These are phyloP conservation scores for Acrocalymma vagum DNA, from an alignment of 2,329 filamentous ascomycete species.

Conservation along the genomic window DNA sequence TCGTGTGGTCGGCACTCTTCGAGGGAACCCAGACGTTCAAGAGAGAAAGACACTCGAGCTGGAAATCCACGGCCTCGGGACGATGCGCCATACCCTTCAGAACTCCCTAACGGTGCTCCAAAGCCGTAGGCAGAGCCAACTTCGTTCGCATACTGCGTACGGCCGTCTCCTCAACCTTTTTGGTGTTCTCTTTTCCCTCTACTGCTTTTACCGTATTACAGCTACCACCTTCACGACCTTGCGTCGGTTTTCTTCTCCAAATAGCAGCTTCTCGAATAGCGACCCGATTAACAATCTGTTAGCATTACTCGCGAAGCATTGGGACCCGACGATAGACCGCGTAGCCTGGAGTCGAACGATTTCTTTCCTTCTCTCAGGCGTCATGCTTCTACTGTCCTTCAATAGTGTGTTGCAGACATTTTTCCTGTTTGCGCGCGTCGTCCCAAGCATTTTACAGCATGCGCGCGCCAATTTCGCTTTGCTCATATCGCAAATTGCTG, in stretches of 20 bases:
- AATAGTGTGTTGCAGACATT: slow-evolving; percentile 87
- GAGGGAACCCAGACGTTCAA: slow-evolving; percentile 66
- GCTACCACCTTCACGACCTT: slow-evolving; percentile 75
- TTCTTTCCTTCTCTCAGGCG: slow-evolving; percentile 81
- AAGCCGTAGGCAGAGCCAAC: slow-evolving; percentile 68
- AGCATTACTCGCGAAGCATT: slow-evolving; percentile 81
- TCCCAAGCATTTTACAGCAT: slow-evolving; percentile 75
- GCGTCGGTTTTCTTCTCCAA: slow-evolving; percentile 64
- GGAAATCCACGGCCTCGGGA: slow-evolving; percentile 81
- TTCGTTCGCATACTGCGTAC: slow-evolving; percentile 71
- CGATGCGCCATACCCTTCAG: slow-evolving; percentile 77
- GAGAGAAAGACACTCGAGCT: slow-evolving; percentile 68
- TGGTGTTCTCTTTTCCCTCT: slow-evolving; percentile 76
- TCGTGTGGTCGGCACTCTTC: slow-evolving; percentile 76
- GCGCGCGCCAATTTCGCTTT: slow-evolving; percentile 82
- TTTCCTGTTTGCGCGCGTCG: slow-evolving; percentile 78
- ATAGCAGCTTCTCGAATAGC: slow-evolving; percentile 68
- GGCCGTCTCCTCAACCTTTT: slow-evolving; percentile 72
- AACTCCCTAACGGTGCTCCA: slow-evolving; percentile 71
- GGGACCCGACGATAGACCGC: slow-evolving; percentile 83
- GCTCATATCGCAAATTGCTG: slow-evolving; percentile 80
- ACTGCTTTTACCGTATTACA: slow-evolving; percentile 84
- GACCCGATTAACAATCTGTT: slow-evolving; percentile 88
- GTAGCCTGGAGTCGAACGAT: slow-evolving; percentile 85
- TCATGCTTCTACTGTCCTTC: slow-evolving; percentile 83